Evolutionary conservation across 768 basidiomycete genomes (phyloP), one percentile per base, ranked within the genome.

Genomic region (Leccinum sublutescens): DNA sequence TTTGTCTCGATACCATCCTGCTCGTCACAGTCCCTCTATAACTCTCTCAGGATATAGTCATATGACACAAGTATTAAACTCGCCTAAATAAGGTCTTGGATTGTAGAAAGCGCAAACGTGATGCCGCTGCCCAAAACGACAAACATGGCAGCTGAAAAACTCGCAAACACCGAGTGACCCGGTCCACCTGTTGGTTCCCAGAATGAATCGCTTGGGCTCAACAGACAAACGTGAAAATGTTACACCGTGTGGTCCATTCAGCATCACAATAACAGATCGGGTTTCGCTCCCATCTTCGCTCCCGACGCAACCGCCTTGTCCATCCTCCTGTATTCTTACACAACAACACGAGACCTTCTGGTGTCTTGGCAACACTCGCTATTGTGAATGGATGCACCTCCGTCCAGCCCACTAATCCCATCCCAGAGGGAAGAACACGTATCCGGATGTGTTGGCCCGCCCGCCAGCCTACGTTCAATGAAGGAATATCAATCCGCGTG

Each of bases 111-210:
- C 3, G 77, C 76, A 64, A 83, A 84, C 0, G 86, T 81, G 69
- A 88, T 81, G 3, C 86, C 86, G 21, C 80, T 81, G 10, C 86
- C 87, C 10, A 84, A 86, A 5, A 81, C 82, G 45, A 86, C 69
- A 59, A 88, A 76, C 59, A 87, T 60, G 11, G 82, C 79, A 1
- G 79, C 78, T 0, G 83, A 80, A 73, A 79, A 86, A 45, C 77
- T 78, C 1, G 77, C 67, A 54, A 80, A 75, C 17, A 86, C 64
- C 0, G 77, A 74, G 62, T 85, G 78, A 10, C 81, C 72, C 34
- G 77, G 62, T 40, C 79, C 77, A 60, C 82, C 74, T 79, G 65
- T 50, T 17, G 43, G 10, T 34, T 59, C 55, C 59, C 19, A 40
- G 63, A 34, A 43, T 60, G 3, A 64, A 51, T 25, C 17, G 29